Evolutionary conservation across 2,329 filamentous ascomycete genomes (phyloP).

Genomic region (Colletotrichum melonis): DNA sequence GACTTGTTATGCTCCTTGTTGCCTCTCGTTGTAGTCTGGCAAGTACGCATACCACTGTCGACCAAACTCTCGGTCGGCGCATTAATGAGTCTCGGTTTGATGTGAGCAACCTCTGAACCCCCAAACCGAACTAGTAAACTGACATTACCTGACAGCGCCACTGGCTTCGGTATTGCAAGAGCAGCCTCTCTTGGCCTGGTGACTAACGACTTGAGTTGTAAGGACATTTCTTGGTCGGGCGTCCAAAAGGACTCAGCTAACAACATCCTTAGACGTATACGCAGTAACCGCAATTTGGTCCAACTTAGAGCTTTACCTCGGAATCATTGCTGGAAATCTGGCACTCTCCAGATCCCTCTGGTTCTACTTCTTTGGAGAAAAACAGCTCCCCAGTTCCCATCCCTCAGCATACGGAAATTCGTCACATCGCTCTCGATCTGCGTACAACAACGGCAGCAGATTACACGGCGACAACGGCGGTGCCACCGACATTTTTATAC

Average conservation of each 20-base stretch:
- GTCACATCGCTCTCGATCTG: slow-evolving; percentile 19
- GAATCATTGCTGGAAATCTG: slow-evolving; percentile 49
- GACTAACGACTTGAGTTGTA: slow-evolving; percentile 42
- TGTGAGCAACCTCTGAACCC: slow-evolving; percentile 25
- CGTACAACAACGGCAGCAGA: slow-evolving; percentile 28
- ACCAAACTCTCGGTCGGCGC: slow-evolving; percentile 46
- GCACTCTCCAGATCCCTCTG: slow-evolving; percentile 41
- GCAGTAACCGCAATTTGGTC: slow-evolving; percentile 51
- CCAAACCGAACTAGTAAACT: not conserved
- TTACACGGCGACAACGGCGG: slow-evolving; percentile 31
- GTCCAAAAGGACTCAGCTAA: not conserved
- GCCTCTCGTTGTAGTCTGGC: slow-evolving; percentile 47
- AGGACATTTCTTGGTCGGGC: not conserved
- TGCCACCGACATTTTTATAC: slow-evolving; percentile 30
- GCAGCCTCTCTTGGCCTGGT: slow-evolving; percentile 40
- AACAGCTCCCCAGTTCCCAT: not conserved
- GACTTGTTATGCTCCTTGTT: slow-evolving; percentile 42
- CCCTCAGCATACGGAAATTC: slow-evolving; percentile 11
- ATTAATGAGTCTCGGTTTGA: slow-evolving; percentile 46
- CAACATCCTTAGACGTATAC: slow-evolving; percentile 42
- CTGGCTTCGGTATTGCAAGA: slow-evolving; percentile 41
- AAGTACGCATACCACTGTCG: slow-evolving; percentile 42
- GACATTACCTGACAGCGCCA: slow-evolving; percentile 34
- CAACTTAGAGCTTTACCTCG: slow-evolving; percentile 50
- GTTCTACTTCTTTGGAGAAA: slow-evolving; percentile 37